Percentiles rank a stretch among this genome's conserved stretches.
Conservation (phyloP, 176 grass and related monocot species). For the Miscanthus lutarioriparius region DNA sequence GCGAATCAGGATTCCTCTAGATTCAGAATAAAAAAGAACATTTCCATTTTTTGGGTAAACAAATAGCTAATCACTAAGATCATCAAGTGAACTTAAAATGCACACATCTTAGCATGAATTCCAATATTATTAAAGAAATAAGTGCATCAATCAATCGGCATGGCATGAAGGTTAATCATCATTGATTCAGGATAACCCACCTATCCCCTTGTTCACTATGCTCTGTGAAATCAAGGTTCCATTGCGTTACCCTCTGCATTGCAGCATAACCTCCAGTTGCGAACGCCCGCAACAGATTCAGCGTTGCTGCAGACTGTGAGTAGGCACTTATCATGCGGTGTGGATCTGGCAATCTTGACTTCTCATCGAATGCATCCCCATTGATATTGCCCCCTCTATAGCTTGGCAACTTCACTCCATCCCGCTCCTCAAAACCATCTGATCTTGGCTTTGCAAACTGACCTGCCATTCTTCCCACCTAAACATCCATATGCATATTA, state of each 20-base stretch:
- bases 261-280: slow-evolving; percentile 91
- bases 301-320: slow-evolving; percentile 79
- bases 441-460: slow-evolving; percentile 96
- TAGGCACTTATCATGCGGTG: slow-evolving; percentile 88
- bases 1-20: not conserved
- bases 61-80: not conserved
- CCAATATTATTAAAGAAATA: not conserved
- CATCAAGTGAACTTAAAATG: slow-evolving; percentile 5
- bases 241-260: slow-evolving; percentile 91
- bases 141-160: not conserved
- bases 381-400: slow-evolving; percentile 96
- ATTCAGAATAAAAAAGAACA: not conserved
- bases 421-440: slow-evolving; percentile 66
- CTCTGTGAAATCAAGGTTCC: slow-evolving; percentile 94
- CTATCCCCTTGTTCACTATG: slow-evolving; percentile 88
- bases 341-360: slow-evolving; percentile 75
- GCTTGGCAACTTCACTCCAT: slow-evolving; percentile 85
- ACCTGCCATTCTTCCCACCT: slow-evolving; percentile 94
- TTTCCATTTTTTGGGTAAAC: not conserved
- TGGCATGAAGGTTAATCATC: not conserved
- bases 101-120: slow-evolving; percentile 4
- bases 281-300: slow-evolving; percentile 87
- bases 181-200: slow-evolving; percentile 33
- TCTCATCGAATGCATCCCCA: slow-evolving; percentile 77
- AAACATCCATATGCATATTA: slow-evolving; percentile 13